Evolutionary conservation across 2,329 filamentous ascomycete genomes (phyloP).

Genomic region (Taxawa tesnikishii): DNA sequence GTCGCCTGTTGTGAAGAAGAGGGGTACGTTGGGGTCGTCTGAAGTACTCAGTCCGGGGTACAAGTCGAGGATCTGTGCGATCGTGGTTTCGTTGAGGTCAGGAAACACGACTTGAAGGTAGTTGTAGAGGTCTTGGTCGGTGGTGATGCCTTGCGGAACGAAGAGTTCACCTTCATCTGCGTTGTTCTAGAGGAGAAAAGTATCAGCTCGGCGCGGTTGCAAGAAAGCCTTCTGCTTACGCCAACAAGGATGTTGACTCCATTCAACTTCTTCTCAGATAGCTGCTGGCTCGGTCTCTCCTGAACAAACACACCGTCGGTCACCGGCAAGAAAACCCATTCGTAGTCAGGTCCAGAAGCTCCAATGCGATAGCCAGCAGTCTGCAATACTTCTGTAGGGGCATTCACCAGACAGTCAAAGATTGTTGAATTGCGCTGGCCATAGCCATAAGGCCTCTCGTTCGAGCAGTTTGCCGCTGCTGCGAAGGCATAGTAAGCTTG

Average conservation of each 20-base stretch:
- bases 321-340: slow-evolving; percentile 31
- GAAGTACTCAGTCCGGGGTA: slow-evolving; percentile 22
- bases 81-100: slow-evolving; percentile 25
- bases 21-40: slow-evolving; percentile 9
- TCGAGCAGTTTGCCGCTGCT: slow-evolving; percentile 26
- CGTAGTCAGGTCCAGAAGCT: slow-evolving; percentile 22
- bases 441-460: no score
- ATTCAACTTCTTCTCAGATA: slow-evolving; percentile 23
- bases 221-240: no score
- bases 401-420: slow-evolving; percentile 28
- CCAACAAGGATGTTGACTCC: slow-evolving; percentile 24
- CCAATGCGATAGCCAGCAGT: slow-evolving; percentile 24
- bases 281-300: slow-evolving; percentile 23
- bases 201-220: no score
- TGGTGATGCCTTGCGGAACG: slow-evolving; percentile 31
- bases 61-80: slow-evolving; percentile 24
- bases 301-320: slow-evolving; percentile 28
- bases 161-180: slow-evolving; percentile 39
- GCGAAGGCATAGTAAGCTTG: slow-evolving; percentile 36
- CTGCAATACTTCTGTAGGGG: slow-evolving; percentile 23
- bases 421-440: slow-evolving; percentile 16
- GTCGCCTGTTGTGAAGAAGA: slow-evolving; percentile 20
- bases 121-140: slow-evolving; percentile 23
- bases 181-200: no score
- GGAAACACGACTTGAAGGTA: slow-evolving; percentile 30